These are phyloP conservation scores for Colletotrichum somersetense DNA, from an alignment of 2,329 filamentous ascomycete species.

Conservation along the genomic window DNA sequence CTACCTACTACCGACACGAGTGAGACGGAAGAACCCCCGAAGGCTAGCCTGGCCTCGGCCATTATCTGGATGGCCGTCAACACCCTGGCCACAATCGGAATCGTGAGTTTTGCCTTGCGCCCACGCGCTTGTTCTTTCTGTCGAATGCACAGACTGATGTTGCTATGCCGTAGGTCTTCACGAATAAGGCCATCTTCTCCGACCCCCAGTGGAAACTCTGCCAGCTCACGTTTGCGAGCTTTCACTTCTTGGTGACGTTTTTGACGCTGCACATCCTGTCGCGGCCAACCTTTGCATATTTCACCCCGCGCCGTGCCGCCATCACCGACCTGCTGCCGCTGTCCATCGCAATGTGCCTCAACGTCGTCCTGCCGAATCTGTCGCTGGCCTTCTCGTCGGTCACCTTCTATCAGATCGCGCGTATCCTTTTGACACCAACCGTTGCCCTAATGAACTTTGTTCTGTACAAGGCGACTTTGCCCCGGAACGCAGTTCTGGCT, in stretches of 20 bases:
- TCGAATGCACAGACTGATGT: constrained; percentile 30
- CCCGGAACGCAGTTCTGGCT: constrained; percentile 64
- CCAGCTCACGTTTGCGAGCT: constrained; percentile 75
- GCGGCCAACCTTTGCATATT: constrained; percentile 68
- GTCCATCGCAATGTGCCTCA: constrained; percentile 75
- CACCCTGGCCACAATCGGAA: constrained; percentile 72
- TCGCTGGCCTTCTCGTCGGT: constrained; percentile 76
- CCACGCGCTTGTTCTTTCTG: not conserved
- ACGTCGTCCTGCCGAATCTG: constrained; percentile 77
- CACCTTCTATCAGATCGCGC: constrained; percentile 78
- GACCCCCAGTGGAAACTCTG: constrained; percentile 70
- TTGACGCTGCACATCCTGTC: constrained; percentile 73
- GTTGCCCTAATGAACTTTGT: constrained; percentile 75
- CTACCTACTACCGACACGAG: constrained; percentile 50
- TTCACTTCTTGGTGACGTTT: constrained; percentile 77
- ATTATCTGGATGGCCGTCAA: constrained; percentile 71
- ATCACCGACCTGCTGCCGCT: constrained; percentile 72
- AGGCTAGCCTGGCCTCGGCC: constrained; percentile 54
- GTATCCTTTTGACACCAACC: constrained; percentile 74
- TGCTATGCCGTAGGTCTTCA: constrained; percentile 67
- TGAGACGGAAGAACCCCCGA: constrained; percentile 52
- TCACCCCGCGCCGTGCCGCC: constrained; percentile 67
- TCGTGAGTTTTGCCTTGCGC: constrained; percentile 58
- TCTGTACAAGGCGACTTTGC: constrained; percentile 69
- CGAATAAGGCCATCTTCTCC: constrained; percentile 78